Percentiles rank a stretch among this genome's conserved stretches.
Conservation (phyloP, 768 basidiomycete species). For the Amanita exitialis region DNA sequence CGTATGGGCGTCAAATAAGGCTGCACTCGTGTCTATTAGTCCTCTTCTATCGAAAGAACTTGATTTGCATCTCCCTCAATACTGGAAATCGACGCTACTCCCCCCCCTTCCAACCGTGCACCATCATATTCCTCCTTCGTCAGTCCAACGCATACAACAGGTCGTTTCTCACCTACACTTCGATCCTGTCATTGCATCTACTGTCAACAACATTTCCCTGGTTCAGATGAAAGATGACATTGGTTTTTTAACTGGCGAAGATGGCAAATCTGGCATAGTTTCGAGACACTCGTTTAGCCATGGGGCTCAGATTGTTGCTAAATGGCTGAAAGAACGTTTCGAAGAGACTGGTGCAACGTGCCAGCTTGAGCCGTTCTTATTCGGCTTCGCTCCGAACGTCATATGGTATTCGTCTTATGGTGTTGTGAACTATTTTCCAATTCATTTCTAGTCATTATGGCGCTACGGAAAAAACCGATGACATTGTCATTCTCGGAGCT, state of each 20-base stretch:
- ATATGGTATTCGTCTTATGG: constrained; percentile 48
- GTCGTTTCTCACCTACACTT: constrained; percentile 56
- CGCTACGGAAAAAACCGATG: constrained; percentile 41
- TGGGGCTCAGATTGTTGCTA: constrained; percentile 55
- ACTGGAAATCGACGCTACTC: constrained; percentile 62
- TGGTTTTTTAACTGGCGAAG: constrained; percentile 80
- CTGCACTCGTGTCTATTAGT: constrained; percentile 42
- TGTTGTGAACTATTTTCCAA: background rate
- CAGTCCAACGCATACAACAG: constrained; percentile 42
- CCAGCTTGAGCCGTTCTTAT: constrained; percentile 51
- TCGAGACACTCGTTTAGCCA: constrained; percentile 76
- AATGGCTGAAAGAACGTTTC: constrained; percentile 65
- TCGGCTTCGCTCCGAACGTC: constrained; percentile 79
- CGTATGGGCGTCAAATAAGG: constrained; percentile 15
- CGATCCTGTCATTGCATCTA: constrained; percentile 54
- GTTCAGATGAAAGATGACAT: constrained; percentile 61
- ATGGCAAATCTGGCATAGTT: constrained; percentile 56
- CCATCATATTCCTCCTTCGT: constrained; percentile 46
- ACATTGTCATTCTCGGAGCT: constrained; percentile 66
- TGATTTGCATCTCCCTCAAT: constrained; percentile 57
- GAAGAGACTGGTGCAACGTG: constrained; percentile 73
- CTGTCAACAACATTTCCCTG: constrained; percentile 61
- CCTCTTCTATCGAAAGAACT: constrained; percentile 31
- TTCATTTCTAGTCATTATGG: constrained; percentile 40
- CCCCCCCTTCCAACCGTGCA: constrained; percentile 38